Base-by-base conservation (phyloP, 495 filamentous ascomycete species). In the Hyaloscypha bicolor region DNA sequence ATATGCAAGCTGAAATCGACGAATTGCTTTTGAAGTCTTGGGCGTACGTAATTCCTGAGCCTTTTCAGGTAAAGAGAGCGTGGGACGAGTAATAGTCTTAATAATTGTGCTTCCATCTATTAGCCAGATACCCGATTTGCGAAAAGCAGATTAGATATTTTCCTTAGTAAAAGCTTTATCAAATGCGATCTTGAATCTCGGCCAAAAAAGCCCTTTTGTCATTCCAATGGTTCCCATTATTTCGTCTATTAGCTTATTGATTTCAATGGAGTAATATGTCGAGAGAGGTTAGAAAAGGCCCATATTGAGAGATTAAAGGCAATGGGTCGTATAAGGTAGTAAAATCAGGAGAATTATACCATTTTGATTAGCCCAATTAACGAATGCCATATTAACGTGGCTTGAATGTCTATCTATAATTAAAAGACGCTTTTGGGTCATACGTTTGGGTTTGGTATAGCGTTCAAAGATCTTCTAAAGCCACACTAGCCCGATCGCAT, bases 321-420 rank as follows among this genome's bases (percentile, higher is more conserved):
- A 22, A 29, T 70, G 55, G 19, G 64, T 67, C 19, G 64, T 60
- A 60, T 70, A 32, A 11, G 68, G 63, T 32, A 64, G 64, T 32
- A 70, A 45, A 35, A 67, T 51, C 9, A 70, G 3, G 22, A 64
- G 3, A 30, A 70, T 48, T 64, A 70, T 70, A 2, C 55, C 25
- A 45, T 65, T 14, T 12, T 33, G 11, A n/a, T 60, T 30, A 32
- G 25, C 55, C 11, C 19, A 66, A 45, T 62, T 16, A 11, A 63
- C 30, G 25, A 69, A 69, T 22, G 32, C 67, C 57, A 69, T 60
- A 69, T 69, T 69, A 22, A 69, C 56, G 48, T 70, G 63, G 37
- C 53, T 60, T 29, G 45, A 69, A 32, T 69, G 52, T 30, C 68
- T 45, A 58, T 70, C 68, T 3, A 70, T 45, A 8, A 70, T 55